Base-by-base conservation (phyloP, 1,284 basidiomycete genomes). In the Entoloma clypeatum region DNA sequence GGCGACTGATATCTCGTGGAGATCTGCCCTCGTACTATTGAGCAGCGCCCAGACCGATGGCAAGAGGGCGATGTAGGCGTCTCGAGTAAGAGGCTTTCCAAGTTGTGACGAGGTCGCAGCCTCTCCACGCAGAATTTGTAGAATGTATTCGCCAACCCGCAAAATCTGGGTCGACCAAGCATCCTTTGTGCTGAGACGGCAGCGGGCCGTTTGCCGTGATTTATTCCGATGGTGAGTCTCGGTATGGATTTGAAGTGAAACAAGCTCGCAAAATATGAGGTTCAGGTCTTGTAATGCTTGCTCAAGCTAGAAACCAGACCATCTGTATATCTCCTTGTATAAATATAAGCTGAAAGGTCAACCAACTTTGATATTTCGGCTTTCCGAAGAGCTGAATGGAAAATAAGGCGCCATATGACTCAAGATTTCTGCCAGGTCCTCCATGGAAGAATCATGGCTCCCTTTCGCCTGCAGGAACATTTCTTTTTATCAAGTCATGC, bases 21-120 rank as follows among this genome's bases (percentile, higher is more conserved):
- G 49, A 36, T 56, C 49, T 40, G 50, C 32, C 34, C 49, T 39
- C 23, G 49, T 41, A 34, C 65, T 72, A 54, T 76, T 81, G 37
- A 93, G 58, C 32, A 96, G 66, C 18, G 82, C 76, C 89, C 91
- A 95, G 31, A 95, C 72, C 2, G 90, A 86, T 2, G 92, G 90
- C 14, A 92, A 67, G 21, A 94, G 69, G 1, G 81, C 72, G 3
- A 63, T 55, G 63, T 92, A 95, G 9, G 79, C 71, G n/a, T 71
- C 56, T 1, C 79, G 63, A 8, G 76, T 72, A 36, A 93, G 64
- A 0, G 76, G 47, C 55, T 67, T 58, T 61, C 64, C 55, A 53
- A 73, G 53, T 54, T 68, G 64, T 44, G 53, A 59, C 29, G 56
- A 51, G 17, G 62, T 60, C 36, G 69, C 59, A 28, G 74, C 69